Percentiles rank a stretch among this genome's conserved stretches.
phyloP scores from a whole-genome alignment of 2,329 filamentous ascomycete genomes.

The Orbilia javanica region DNA sequence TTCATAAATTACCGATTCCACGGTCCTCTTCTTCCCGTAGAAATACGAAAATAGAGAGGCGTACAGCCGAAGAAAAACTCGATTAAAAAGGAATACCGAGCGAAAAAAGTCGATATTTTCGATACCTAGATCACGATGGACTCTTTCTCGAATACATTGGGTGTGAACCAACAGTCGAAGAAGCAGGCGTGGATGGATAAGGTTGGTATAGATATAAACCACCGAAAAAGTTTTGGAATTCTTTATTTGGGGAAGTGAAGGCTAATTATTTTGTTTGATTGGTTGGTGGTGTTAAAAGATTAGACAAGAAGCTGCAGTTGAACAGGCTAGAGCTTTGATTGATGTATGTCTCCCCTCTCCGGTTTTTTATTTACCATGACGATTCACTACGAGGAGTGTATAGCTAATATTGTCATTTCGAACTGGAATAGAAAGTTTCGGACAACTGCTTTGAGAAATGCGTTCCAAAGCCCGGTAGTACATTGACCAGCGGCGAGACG shows the following conservation, averaged over 20 bases:
- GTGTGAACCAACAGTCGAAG: constrained; percentile 34
- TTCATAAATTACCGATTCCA: neutral
- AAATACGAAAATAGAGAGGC: neutral
- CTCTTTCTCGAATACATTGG: constrained; percentile 29
- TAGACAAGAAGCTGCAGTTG: constrained; percentile 49
- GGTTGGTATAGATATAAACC: neutral
- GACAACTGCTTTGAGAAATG: constrained; percentile 85
- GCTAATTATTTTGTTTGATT: neutral
- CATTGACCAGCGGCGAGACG: constrained; percentile 75
- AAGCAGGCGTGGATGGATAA: constrained; percentile 55
- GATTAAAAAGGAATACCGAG: too few species aligned
- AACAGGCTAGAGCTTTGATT: constrained; percentile 52
- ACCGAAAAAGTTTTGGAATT: too few species aligned
- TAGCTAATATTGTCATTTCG: neutral
- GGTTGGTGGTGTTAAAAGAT: constrained; percentile 23
- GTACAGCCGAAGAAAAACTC: neutral
- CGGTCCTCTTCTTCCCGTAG: neutral
- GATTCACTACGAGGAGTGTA: neutral
- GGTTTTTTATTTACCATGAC: neutral
- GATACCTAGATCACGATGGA: constrained; percentile 30
- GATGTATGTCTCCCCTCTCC: constrained; percentile 26
- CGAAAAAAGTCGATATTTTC: too few species aligned
- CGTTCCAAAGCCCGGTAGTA: constrained; percentile 76
- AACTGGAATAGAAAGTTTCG: constrained; percentile 76
- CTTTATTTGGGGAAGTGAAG: neutral